Conservation (phyloP, 495 filamentous ascomycete species). For the Thozetella sp. region DNA sequence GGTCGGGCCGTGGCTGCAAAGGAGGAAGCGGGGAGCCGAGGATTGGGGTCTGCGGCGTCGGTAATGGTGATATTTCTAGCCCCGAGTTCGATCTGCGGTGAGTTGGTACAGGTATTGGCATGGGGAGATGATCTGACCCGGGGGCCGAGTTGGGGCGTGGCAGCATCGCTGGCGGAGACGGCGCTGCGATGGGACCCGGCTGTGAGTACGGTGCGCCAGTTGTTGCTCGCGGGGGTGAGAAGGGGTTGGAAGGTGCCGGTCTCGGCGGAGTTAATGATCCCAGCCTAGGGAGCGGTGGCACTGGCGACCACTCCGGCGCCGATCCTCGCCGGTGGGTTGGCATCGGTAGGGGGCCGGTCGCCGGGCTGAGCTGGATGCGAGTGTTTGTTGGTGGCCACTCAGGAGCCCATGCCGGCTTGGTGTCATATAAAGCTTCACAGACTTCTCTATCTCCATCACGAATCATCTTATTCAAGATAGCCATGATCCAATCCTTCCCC, state of each 20-base stretch:
- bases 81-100: neutral
- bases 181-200: neutral
- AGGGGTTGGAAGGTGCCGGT: neutral
- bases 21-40: neutral
- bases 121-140: neutral
- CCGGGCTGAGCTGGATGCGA: neutral
- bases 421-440: slow-evolving; percentile 15
- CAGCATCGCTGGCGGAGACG: neutral
- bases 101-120: neutral
- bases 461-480: slow-evolving; percentile 13
- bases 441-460: slow-evolving; percentile 14
- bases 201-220: neutral
- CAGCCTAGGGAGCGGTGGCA: neutral
- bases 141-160: neutral
- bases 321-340: neutral
- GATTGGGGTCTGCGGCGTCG: neutral
- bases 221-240: neutral
- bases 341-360: neutral
- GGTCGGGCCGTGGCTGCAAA: neutral
- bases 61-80: neutral
- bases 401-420: slow-evolving; percentile 12
- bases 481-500: slow-evolving; percentile 12
- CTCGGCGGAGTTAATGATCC: neutral
- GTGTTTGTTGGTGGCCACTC: neutral
- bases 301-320: neutral